A percentile compares a stretch with the other conserved stretches of the same genome.
phyloP scores from a whole-genome alignment of 257 asterid genomes.

The Verbena officinalis region DNA sequence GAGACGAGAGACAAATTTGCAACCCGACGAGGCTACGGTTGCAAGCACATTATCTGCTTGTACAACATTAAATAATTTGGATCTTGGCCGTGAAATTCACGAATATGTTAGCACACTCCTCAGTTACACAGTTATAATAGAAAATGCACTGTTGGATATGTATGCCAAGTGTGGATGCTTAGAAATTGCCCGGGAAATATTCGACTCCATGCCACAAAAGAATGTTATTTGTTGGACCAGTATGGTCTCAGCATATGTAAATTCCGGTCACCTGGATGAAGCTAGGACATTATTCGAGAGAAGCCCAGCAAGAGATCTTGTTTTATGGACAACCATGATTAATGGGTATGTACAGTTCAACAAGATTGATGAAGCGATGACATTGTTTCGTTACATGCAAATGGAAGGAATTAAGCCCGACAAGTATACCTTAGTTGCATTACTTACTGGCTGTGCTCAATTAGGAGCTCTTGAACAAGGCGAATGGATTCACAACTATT shows the following conservation, averaged over 20 bases:
- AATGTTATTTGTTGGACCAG: slow-evolving; percentile 87
- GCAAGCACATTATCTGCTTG: slow-evolving; percentile 89
- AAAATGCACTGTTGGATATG: slow-evolving; percentile 83
- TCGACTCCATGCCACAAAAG: slow-evolving; percentile 54
- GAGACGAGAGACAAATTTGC: slow-evolving; percentile 44
- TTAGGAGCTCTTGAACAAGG: slow-evolving; percentile 80
- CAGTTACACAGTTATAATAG: slow-evolving; percentile 56
- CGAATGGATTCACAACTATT: slow-evolving; percentile 66
- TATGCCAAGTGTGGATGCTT: slow-evolving; percentile 85
- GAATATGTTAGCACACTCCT: slow-evolving; percentile 50
- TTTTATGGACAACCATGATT: slow-evolving; percentile 88
- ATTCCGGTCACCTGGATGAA: slow-evolving; percentile 59
- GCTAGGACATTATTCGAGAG: slow-evolving; percentile 67
- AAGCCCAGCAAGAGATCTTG: slow-evolving; percentile 69
- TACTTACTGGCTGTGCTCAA: slow-evolving; percentile 90
- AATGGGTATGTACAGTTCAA: slow-evolving; percentile 80
- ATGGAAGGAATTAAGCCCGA: slow-evolving; percentile 68
- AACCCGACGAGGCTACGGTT: slow-evolving; percentile 75
- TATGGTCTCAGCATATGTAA: slow-evolving; percentile 73
- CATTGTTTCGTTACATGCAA: slow-evolving; percentile 71
- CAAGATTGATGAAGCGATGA: slow-evolving; percentile 71
- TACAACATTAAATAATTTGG: slow-evolving; percentile 56
- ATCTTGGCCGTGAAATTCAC: slow-evolving; percentile 72
- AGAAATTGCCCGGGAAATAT: slow-evolving; percentile 60
- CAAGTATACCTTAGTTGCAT: slow-evolving; percentile 71